Percentiles rank a stretch among this genome's conserved stretches.
Evolutionary conservation across 2,329 filamentous ascomycete species (phyloP).

Genomic region (Pseudovirgaria hyperparasitica): DNA sequence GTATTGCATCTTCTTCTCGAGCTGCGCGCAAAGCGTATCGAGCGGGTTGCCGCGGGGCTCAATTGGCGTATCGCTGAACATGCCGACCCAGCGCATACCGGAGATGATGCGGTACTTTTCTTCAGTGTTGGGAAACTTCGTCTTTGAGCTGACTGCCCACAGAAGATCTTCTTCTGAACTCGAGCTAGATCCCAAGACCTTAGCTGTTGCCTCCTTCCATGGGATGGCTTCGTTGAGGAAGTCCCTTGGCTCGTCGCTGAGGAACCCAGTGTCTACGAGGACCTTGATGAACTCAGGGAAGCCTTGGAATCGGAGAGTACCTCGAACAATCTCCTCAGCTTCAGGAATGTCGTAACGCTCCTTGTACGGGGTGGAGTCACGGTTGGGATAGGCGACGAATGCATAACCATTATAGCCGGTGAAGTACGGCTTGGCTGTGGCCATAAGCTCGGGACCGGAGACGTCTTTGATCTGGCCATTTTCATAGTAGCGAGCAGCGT

Average conservation of each 20-base stretch:
- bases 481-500: slow-evolving; percentile 72
- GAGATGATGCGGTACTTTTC: slow-evolving; percentile 57
- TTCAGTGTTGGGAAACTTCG: slow-evolving; percentile 54
- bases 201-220: slow-evolving; percentile 77
- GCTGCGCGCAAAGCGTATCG: slow-evolving; percentile 78
- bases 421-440: slow-evolving; percentile 72
- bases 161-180: slow-evolving; percentile 56
- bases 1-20: slow-evolving; percentile 88
- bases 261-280: slow-evolving; percentile 82
- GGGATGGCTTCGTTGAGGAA: slow-evolving; percentile 49
- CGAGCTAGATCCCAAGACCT: slow-evolving; percentile 59
- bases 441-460: slow-evolving; percentile 61
- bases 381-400: slow-evolving; percentile 88
- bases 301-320: slow-evolving; percentile 74
- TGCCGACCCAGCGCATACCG: slow-evolving; percentile 59
- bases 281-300: slow-evolving; percentile 85
- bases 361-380: slow-evolving; percentile 76
- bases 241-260: slow-evolving; percentile 55
- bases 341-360: slow-evolving; percentile 88
- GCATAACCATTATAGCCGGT: slow-evolving; percentile 83
- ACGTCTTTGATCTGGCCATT: slow-evolving; percentile 57
- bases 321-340: slow-evolving; percentile 73
- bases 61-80: slow-evolving; percentile 57
- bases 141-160: slow-evolving; percentile 62
- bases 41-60: slow-evolving; percentile 66